Evolutionary conservation across 2,329 filamentous ascomycete species (phyloP).

Genomic region (Neofusicoccum cordaticola): DNA sequence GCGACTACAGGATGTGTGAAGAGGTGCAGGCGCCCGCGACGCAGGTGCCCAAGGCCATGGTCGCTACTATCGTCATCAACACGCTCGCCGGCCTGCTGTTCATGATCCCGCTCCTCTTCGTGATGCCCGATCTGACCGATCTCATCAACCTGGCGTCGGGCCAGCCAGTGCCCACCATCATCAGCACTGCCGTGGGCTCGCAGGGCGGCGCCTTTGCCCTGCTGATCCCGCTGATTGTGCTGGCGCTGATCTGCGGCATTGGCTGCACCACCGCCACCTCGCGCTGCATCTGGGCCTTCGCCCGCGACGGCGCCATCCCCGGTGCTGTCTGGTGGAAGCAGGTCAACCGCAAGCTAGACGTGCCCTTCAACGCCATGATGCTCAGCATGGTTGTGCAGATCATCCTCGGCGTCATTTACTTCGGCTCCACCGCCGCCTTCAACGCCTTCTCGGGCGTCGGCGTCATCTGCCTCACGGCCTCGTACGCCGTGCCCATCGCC

Average conservation of each 20-base stretch:
- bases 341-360: conserved; percentile 54
- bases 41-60: conserved; percentile 72
- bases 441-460: conserved; percentile 69
- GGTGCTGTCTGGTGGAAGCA: conserved; percentile 59
- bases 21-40: conserved; percentile 64
- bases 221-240: conserved; percentile 62
- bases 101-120: conserved; percentile 66
- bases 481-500: conserved; percentile 66
- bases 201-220: conserved; percentile 62
- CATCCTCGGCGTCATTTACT: conserved; percentile 64
- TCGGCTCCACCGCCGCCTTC: conserved; percentile 67
- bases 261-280: conserved; percentile 68
- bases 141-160: conserved; percentile 19
- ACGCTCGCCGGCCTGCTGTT: conserved; percentile 64
- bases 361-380: conserved; percentile 71
- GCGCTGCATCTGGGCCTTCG: conserved; percentile 67
- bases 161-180: conserved; percentile 64
- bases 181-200: conserved; percentile 61
- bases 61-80: conserved; percentile 65
- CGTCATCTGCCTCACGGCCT: conserved; percentile 66
- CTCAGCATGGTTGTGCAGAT: conserved; percentile 65
- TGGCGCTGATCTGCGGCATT: conserved; percentile 65
- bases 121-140: conserved; percentile 58
- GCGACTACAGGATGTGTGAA: conserved; percentile 62
- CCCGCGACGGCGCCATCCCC: conserved; percentile 68